phyloP scores from a whole-genome alignment of 768 basidiomycete species.

The Phylloporus rhodoxanthus region DNA sequence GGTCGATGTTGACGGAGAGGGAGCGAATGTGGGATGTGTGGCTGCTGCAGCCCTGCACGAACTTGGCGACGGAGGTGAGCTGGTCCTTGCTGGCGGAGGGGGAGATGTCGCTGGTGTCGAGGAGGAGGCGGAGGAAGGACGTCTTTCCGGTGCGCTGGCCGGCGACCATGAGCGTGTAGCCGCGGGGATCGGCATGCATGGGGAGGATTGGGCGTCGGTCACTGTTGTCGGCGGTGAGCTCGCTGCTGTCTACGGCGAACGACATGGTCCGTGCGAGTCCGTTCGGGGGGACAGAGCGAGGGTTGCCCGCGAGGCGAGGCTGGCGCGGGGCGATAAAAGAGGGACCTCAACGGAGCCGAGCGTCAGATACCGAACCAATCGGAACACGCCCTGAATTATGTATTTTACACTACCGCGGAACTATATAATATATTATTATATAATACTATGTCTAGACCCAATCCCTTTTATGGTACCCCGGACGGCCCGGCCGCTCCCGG shows the following conservation, averaged over 20 bases:
- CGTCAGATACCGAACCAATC: constrained; percentile 58
- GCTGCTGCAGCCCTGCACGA: constrained; percentile 67
- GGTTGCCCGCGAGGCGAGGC: constrained; percentile 56
- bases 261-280: constrained; percentile 31
- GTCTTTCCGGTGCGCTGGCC: constrained; percentile 83
- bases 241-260: constrained; percentile 56
- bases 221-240: constrained; percentile 45
- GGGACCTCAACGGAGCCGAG: constrained; percentile 40
- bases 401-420: constrained; percentile 25
- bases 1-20: constrained; percentile 66
- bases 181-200: constrained; percentile 21
- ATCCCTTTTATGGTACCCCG: constrained; percentile 20
- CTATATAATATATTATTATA: constrained; percentile 24
- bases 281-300: constrained; percentile 41
- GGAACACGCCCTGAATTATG: constrained; percentile 34
- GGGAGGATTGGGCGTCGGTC: constrained; percentile 25
- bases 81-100: constrained; percentile 62
- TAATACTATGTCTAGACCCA: constrained; percentile 15
- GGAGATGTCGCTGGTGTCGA: constrained; percentile 73
- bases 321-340: constrained; percentile 61
- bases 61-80: constrained; percentile 73
- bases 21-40: constrained; percentile 70
- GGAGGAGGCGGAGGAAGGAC: constrained; percentile 76
- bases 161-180: constrained; percentile 73
- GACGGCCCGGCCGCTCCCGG: constrained; percentile 27